Base-by-base conservation (phyloP, 768 basidiomycete species). In the Mrakia blollopis region DNA sequence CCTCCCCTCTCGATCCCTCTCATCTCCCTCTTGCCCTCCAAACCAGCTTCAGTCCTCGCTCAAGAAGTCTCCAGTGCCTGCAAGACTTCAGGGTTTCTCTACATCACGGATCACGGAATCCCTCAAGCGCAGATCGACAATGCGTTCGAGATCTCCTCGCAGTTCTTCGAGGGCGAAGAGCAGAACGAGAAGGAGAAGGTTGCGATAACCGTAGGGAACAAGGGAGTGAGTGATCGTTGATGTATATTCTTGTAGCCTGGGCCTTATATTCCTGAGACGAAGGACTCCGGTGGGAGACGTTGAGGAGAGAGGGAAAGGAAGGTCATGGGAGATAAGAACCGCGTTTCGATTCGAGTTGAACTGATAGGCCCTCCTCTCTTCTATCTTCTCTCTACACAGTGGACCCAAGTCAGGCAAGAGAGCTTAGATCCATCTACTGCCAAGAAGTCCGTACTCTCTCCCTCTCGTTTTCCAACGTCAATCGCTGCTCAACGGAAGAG, bases 21-120 rank as follows among this genome's bases (percentile, higher is more conserved):
- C 23, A 44, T 63, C 73, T 44, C 61, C 25, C 73, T 63, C 44
- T 57, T 41, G 54, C 30, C 28, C 35, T 60, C 73, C 52, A 37
- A 23, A 18, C 13, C 70, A 30, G 35, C 72, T 23, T 30, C 52
- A 2, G 35, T 10, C 57, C 30, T 72, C 9, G 54, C 72, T 3
- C 16, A 52, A 32, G 72, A 52, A 8, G 39, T 72, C 10, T 18
- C 72, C 14, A 35, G 3, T 3, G 72, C 72, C 10, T 72, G 72
- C 72, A 35, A 21, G 44, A 8, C 61, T 6, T 28, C 47, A 16
- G 87, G 87, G 1, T 88, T 88, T 81, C 86, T 87, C 3, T 87
- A 87, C 81, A 80, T 87, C 13, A 79, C 83, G 60, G 86, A 88
- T 75, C 84, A 86, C 75, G 84, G 86, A 9, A 78, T 88, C 4